Base-by-base conservation (phyloP, 2,329 filamentous ascomycete species). In the Hymenoscyphus fraxineus region DNA sequence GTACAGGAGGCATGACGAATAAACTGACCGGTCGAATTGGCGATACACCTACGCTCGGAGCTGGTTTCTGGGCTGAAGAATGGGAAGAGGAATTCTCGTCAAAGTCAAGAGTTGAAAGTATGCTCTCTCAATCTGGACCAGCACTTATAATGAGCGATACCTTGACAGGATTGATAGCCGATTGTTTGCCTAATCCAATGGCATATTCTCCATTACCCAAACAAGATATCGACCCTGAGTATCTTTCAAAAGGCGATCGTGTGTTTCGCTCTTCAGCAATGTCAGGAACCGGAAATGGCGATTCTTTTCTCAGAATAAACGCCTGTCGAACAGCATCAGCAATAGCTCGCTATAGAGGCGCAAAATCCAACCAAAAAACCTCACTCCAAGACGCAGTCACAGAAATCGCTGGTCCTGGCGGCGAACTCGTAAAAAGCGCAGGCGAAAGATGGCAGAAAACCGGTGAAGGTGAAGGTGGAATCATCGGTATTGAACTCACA, bases 11-110 rank as follows among this genome's bases (percentile, higher is more conserved):
- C 0, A 75, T 96, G 76, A 97, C 93, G 27, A 97, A 97, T 75
- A 97, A 97, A 79, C 78, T 94, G 62, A 90, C 91, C 0, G 93
- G 92, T 0, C 82, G 93, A 22, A 88, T 96, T 67, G 93, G 93
- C 0, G 93, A 97, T 74, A 97, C 93, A 12, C 92, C 93, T 0
- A 89, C 89, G 0, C 79, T 93, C 0, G 93, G 93, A 0, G 90
- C 92, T 0, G 93, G 93, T 0, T 97, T 93, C 76, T 97, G 92
- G 92, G 92, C 93, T 0, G 93, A 96, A 74, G 85, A 93, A 70
- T 96, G 92, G 92, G 84, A 88, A 63, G 77, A 80, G 1, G 76
- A 76, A 1, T 76, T 78, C 44, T 72, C 76, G 6, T 27, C 19
- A 0, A 67, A 64, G 6, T 54, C 19, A 0, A 67, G 63, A 19